A percentile compares a stretch with the other conserved stretches of the same genome.
phyloP scores from a whole-genome alignment of 257 asterid genomes.

The Fraxinus excelsior region DNA sequence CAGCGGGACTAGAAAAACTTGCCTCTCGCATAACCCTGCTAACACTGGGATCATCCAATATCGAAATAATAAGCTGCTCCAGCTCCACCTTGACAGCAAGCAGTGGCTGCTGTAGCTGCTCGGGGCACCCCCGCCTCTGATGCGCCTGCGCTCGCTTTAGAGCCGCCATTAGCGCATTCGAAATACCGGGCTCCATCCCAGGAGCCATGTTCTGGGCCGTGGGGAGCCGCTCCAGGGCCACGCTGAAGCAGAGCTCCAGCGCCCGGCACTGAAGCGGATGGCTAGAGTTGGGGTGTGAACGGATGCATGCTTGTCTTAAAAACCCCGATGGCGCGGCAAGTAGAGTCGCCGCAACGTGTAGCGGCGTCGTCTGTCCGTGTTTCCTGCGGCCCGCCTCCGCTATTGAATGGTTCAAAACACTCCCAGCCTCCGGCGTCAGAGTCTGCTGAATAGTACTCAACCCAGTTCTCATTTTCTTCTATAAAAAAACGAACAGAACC shows the following conservation, averaged over 20 bases:
- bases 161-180: slow-evolving; percentile 59
- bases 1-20: slow-evolving; percentile 85
- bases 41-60: slow-evolving; percentile 85
- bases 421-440: slow-evolving; percentile 84
- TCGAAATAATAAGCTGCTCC: slow-evolving; percentile 75
- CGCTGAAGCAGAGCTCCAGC: slow-evolving; percentile 83
- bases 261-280: slow-evolving; percentile 98
- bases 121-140: slow-evolving; percentile 84
- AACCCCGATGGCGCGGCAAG: slow-evolving; percentile 77
- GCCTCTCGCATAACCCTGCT: slow-evolving; percentile 92
- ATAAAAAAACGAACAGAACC: slow-evolving; percentile 11
- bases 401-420: slow-evolving; percentile 74
- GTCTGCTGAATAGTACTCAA: slow-evolving; percentile 86
- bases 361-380: slow-evolving; percentile 94
- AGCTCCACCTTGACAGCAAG: slow-evolving; percentile 87
- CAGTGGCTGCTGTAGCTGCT: slow-evolving; percentile 85
- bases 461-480: slow-evolving; percentile 40
- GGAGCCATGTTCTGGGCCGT: slow-evolving; percentile 60
- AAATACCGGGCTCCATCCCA: slow-evolving; percentile 53
- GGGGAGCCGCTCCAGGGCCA: slow-evolving; percentile 80
- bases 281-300: slow-evolving; percentile 89
- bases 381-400: slow-evolving; percentile 81
- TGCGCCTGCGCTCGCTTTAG: slow-evolving; percentile 87
- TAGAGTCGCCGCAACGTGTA: slow-evolving; percentile 94
- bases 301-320: slow-evolving; percentile 80